Evolutionary conservation across 2,329 filamentous ascomycete genomes (phyloP).

Genomic region (Claviceps cyperi): DNA sequence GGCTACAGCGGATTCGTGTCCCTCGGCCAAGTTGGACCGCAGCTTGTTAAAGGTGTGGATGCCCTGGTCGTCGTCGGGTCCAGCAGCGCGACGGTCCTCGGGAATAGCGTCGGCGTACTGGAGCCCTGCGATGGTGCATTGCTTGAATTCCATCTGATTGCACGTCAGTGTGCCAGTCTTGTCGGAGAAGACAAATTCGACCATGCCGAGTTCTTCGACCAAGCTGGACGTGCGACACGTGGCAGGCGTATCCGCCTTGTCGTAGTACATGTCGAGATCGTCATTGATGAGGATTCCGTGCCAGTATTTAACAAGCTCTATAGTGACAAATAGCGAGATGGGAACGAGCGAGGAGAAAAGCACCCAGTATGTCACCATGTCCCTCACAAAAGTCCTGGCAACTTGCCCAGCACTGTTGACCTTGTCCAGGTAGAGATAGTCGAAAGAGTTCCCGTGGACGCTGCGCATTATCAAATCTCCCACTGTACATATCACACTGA

Average conservation of each 20-base stretch:
- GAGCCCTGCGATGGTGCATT: conserved; percentile 82
- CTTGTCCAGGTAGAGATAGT: conserved; percentile 55
- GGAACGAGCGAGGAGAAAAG: conserved; percentile 92
- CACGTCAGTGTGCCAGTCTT: conserved; percentile 97
- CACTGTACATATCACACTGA: conserved; percentile 81
- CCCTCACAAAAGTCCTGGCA: conserved; percentile 75
- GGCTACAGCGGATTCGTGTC: conserved; percentile 32
- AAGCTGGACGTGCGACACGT: conserved; percentile 92
- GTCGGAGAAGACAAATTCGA: conserved; percentile 97
- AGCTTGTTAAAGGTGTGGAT: conserved; percentile 76
- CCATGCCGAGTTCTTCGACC: conserved; percentile 94
- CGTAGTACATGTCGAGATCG: conserved; percentile 95
- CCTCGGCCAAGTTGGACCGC: conserved; percentile 48
- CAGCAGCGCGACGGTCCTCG: conserved; percentile 70
- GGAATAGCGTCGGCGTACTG: conserved; percentile 88
- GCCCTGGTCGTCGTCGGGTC: conserved; percentile 68
- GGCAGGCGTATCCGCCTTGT: conserved; percentile 85
- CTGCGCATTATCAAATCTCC: conserved; percentile 74
- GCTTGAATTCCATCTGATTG: conserved; percentile 97
- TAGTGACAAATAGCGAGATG: conserved; percentile 93
- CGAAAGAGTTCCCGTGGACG: conserved; percentile 45
- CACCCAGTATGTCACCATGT: conserved; percentile 98
- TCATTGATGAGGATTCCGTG: conserved; percentile 96
- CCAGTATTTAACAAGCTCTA: conserved; percentile 96
- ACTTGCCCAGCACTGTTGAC: conserved; percentile 39